Evolutionary conservation across 345 rosid species (phyloP).

Genomic region (Rubroshorea leprosula): DNA sequence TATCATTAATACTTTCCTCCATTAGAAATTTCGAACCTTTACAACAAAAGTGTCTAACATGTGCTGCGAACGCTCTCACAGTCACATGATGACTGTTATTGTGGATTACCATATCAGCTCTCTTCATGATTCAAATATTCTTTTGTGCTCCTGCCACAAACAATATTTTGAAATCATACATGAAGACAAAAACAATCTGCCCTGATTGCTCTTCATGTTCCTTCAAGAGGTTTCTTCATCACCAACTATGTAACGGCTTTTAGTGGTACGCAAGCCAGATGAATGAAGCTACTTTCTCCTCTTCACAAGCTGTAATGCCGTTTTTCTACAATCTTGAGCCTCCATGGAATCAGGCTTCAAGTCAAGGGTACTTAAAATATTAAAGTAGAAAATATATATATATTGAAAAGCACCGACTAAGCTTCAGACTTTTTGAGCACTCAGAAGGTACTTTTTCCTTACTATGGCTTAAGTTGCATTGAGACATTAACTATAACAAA

Average conservation of each 20-base stretch:
- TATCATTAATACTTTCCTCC: too few species aligned
- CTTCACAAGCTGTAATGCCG: slow-evolving; percentile 58
- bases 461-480: too few species aligned
- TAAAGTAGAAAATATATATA: neutral
- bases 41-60: too few species aligned
- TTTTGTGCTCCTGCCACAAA: neutral
- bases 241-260: slow-evolving; percentile 47
- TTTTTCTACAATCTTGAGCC: slow-evolving; percentile 51
- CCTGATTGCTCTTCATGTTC: neutral
- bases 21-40: too few species aligned
- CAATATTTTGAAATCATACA: neutral
- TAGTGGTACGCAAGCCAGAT: slow-evolving; percentile 38
- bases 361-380: neutral
- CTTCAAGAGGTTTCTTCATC: slow-evolving; percentile 36
- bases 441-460: neutral
- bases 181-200: neutral
- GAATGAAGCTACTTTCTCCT: slow-evolving; percentile 64
- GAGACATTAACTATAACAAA: too few species aligned
- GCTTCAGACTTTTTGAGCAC: neutral
- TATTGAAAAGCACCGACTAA: neutral
- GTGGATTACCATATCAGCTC: neutral
- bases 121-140: neutral
- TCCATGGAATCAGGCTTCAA: slow-evolving; percentile 52
- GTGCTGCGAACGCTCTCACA: too few species aligned
- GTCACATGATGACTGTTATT: too few species aligned